Evolutionary conservation across 176 grass and related monocot genomes (phyloP).

Genomic region (Oryza officinalis): DNA sequence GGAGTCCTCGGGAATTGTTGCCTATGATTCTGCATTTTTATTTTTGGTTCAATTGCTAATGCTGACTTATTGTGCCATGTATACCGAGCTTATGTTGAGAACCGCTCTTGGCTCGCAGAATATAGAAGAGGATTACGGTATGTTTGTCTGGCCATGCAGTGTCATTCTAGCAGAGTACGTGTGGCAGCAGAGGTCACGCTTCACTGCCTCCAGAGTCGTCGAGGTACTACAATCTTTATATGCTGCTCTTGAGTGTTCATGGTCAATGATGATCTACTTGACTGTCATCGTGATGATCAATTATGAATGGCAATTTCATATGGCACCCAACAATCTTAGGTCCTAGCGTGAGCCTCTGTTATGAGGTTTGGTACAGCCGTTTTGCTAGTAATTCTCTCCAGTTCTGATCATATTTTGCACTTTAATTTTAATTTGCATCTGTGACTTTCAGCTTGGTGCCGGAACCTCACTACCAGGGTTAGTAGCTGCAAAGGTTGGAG

Average conservation of each 20-base stretch:
- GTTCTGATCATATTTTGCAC: neutral
- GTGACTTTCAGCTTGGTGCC: conserved; percentile 53
- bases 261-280: neutral
- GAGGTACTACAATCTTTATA: conserved; percentile 41
- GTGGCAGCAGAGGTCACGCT: conserved; percentile 69
- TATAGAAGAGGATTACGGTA: conserved; percentile 78
- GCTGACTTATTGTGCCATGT: neutral
- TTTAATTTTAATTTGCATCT: neutral
- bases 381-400: neutral
- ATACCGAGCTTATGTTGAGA: neutral
- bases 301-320: too few relatives aligned
- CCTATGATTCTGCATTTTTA: neutral
- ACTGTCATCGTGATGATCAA: neutral
- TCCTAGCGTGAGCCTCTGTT: too few relatives aligned
- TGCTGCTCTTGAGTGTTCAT: neutral
- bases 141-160: conserved; percentile 94
- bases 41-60: neutral
- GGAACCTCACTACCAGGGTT: conserved; percentile 79
- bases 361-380: neutral
- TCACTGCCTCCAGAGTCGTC: conserved; percentile 54
- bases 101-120: conserved; percentile 38
- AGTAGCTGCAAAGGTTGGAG: conserved; percentile 77
- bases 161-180: conserved; percentile 80
- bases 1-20: neutral
- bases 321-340: too few relatives aligned